These are phyloP conservation scores for Mucor velutinosus DNA, from an alignment of 371 early-diverging fungal species.

Conservation along the genomic window DNA sequence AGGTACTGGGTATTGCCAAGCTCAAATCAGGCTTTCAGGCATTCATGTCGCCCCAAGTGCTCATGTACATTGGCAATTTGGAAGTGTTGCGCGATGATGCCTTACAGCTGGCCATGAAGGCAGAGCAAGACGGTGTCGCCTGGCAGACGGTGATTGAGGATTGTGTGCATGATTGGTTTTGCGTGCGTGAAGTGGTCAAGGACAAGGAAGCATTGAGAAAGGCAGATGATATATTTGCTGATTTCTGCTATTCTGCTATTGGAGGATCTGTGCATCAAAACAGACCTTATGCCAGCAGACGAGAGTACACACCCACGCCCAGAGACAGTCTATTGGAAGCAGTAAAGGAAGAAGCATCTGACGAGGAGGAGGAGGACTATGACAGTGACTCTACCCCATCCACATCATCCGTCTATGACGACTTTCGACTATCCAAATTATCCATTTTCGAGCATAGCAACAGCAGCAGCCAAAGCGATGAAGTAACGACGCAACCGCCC, in stretches of 20 bases:
- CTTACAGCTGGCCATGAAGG: conserved; percentile 39
- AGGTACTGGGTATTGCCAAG: conserved; percentile 45
- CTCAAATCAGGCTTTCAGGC: conserved; percentile 43
- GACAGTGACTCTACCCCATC: background rate
- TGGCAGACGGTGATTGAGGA: conserved; percentile 47
- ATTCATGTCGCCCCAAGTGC: conserved; percentile 37
- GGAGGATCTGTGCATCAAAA: conserved; percentile 1
- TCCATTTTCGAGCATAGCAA: conserved; percentile 2
- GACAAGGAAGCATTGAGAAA: conserved; percentile 37
- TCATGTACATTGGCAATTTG: conserved; percentile 47
- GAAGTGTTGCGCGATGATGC: conserved; percentile 54
- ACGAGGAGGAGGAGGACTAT: conserved; percentile 3
- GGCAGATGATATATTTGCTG: conserved; percentile 44
- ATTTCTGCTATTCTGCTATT: conserved; percentile 39
- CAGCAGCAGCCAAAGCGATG: background rate
- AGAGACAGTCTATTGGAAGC: conserved; percentile 53
- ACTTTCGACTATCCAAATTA: conserved; percentile 14
- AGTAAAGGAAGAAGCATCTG: conserved; percentile 9
- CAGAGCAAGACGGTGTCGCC: conserved; percentile 44
- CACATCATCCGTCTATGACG: conserved; percentile 4
- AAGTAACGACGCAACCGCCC: background rate
- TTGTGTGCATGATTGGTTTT: conserved; percentile 52
- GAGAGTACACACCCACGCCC: conserved; percentile 24
- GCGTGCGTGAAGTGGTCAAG: conserved; percentile 51
- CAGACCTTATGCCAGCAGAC: background rate